Evolutionary conservation across 257 asterid species (phyloP).

Genomic region (Fraxinus pennsylvanica): DNA sequence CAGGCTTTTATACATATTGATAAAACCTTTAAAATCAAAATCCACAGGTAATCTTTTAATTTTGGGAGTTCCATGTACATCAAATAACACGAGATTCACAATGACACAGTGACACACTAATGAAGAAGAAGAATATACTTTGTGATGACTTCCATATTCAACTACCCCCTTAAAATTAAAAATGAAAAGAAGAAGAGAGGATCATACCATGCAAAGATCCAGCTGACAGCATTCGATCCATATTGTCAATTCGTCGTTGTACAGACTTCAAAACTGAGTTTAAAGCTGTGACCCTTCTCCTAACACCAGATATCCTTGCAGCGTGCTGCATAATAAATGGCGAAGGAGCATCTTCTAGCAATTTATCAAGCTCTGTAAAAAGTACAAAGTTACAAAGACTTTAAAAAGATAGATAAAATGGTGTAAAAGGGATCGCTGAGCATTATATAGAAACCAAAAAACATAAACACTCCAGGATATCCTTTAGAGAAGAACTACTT

Average conservation of each 20-base stretch:
- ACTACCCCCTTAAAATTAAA: slow-evolving; percentile 9
- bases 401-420: not conserved
- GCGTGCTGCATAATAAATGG: slow-evolving; percentile 97
- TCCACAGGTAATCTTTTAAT: not conserved
- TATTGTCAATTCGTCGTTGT: slow-evolving; percentile 83
- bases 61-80: not conserved
- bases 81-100: slow-evolving; percentile 1
- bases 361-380: slow-evolving; percentile 79
- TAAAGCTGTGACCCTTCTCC: slow-evolving; percentile 76
- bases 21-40: not conserved
- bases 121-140: slow-evolving; percentile 6
- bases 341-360: slow-evolving; percentile 91
- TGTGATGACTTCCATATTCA: not conserved
- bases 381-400: slow-evolving; percentile 2
- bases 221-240: slow-evolving; percentile 73
- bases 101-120: slow-evolving; percentile 9
- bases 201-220: slow-evolving; percentile 57
- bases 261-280: slow-evolving; percentile 84
- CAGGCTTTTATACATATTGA: not conserved
- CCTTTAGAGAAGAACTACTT: not conserved
- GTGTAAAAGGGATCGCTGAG: not conserved
- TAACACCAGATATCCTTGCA: slow-evolving; percentile 78
- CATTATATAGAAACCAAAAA: not conserved
- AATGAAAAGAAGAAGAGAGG: slow-evolving; percentile 13
- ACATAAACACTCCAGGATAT: not conserved